Conservation (phyloP, 371 early-diverging fungal genomes). For the Mortierella sp. region DNA sequence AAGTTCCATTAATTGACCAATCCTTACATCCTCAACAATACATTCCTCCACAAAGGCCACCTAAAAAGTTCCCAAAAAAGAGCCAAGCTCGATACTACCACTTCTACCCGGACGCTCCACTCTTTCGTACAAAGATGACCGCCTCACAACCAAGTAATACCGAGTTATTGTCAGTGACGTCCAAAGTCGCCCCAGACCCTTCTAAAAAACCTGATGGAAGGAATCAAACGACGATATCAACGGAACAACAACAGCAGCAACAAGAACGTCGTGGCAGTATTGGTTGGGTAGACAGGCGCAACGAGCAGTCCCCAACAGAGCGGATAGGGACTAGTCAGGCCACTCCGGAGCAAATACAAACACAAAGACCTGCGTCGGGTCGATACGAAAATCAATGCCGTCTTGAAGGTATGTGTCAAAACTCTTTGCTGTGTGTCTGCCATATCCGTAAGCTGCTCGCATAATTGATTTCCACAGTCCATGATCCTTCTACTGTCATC, state of each 20-base stretch:
- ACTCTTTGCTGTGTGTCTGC: not conserved
- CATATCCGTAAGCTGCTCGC: not conserved
- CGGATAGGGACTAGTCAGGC: not conserved
- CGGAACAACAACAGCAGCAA: not conserved
- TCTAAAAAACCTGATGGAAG: not conserved
- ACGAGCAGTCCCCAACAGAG: not conserved
- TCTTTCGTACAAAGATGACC: conserved; percentile 32
- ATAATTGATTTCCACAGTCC: conserved; percentile 1
- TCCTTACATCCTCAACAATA: conserved; percentile 4
- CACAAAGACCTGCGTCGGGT: not conserved
- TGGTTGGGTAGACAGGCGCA: conserved; percentile 12
- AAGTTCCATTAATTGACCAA: not conserved
- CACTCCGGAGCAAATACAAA: not conserved
- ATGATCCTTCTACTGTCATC: conserved; percentile 1
- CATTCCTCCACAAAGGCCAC: conserved; percentile 17
- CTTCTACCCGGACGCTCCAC: conserved; percentile 27
- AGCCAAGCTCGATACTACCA: conserved; percentile 38
- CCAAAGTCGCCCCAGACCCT: not conserved
- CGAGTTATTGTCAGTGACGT: not conserved
- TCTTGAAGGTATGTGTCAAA: conserved; percentile 10
- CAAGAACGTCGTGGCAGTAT: conserved; percentile 1
- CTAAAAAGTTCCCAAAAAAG: conserved; percentile 24
- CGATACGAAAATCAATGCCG: not conserved
- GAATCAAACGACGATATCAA: not conserved
- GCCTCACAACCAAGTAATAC: not conserved